Percentiles rank a stretch among this genome's conserved stretches.
phyloP scores from a whole-genome alignment of 306 rosid species.

The Sphenostylis stenocarpa region DNA sequence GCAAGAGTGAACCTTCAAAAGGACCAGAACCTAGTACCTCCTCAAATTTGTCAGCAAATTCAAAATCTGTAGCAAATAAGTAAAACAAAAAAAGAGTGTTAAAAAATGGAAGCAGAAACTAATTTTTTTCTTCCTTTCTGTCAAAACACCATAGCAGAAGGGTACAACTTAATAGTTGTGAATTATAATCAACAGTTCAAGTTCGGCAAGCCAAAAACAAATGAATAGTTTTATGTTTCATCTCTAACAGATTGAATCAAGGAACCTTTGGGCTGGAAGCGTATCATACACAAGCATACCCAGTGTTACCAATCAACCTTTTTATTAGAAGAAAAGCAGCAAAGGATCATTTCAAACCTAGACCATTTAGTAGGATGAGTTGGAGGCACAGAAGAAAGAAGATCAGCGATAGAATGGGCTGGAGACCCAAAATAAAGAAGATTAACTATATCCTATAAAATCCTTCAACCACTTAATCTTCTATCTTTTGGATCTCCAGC shows the following conservation, averaged over 20 bases:
- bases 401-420: no score
- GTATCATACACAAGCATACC: not conserved
- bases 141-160: slow-evolving; percentile 18
- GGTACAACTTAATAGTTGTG: not conserved
- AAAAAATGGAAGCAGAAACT: not conserved
- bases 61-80: slow-evolving; percentile 57
- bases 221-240: not conserved
- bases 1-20: slow-evolving; percentile 48
- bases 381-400: no score
- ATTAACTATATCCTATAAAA: no score
- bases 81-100: slow-evolving; percentile 13
- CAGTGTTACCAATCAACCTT: not conserved
- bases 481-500: no score
- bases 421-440: no score
- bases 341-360: not conserved
- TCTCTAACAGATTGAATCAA: not conserved
- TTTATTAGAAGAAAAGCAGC: not conserved
- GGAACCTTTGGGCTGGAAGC: not conserved
- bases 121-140: not conserved
- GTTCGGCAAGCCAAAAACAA: not conserved
- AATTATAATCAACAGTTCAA: not conserved
- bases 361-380: not conserved
- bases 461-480: no score
- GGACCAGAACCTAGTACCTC: slow-evolving; percentile 46
- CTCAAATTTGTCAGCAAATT: slow-evolving; percentile 52